Base-by-base conservation (phyloP, 768 basidiomycete genomes). In the Naganishia randhawae region DNA sequence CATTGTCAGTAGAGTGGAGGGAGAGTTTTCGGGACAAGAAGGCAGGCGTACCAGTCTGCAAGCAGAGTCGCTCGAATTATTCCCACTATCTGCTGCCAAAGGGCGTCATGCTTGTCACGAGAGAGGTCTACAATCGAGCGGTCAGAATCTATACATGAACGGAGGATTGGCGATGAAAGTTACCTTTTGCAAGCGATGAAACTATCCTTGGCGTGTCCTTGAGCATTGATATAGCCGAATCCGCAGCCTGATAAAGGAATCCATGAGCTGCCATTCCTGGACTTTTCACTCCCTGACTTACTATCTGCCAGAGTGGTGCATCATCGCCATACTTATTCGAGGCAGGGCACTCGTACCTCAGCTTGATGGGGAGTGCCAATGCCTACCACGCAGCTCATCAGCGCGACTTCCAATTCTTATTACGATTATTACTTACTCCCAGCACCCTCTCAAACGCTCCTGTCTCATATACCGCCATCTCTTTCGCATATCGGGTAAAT, bases 321-420 rank as follows among this genome's bases (percentile, higher is more conserved):
- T 94, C 95, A 64, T 90, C 88, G 2, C 91, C 92, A 75, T 86
- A 91, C 75, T 88, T 92, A 45, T 89, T 92, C 0, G 95, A 85
- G 0, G 89, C 82, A 0, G 95, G 94, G 77, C 94, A 96, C 39
- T 95, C 92, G 71, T 97, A 95, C 80, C 94, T 94, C 71, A 98
- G 82, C 75, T 93, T 92, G 77, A 97, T 86, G 1, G 95, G 93
- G 37, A 95, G 88, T 4, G 90, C 86, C 73, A 90, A 93, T 0
- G 92, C 57, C 57, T 89, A 90, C 92, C 50, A 9, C 17, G 5
- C 37, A 33, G 1, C 7, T 25, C 8, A 29, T 41, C 11, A 61
- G 57, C 16, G 25, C 33, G 22, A n/a, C 42, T 10, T 50, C 19
- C 13, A 42, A 11, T 19, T 25, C 9, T 4, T 16, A n/a, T 14